Conservation (phyloP, 257 asterid species). For the Verbena officinalis region DNA sequence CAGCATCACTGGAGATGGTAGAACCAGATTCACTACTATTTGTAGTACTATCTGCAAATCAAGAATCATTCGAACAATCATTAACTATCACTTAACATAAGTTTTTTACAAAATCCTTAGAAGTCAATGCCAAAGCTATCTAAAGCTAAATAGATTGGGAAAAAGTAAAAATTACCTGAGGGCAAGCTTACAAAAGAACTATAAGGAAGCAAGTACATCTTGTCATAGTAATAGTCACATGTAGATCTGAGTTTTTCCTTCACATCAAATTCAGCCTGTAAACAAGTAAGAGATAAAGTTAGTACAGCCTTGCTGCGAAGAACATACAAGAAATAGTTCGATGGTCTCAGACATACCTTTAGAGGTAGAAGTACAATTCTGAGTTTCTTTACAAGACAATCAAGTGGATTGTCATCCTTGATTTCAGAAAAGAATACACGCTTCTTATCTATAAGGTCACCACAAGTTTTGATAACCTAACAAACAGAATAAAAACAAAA, state of each 20-base stretch:
- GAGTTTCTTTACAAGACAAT: slow-evolving; percentile 55
- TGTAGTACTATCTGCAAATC: slow-evolving; percentile 40
- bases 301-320: not conserved
- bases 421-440: slow-evolving; percentile 71
- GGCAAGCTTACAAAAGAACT: slow-evolving; percentile 56
- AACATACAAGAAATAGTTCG: not conserved
- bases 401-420: slow-evolving; percentile 68
- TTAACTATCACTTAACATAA: not conserved
- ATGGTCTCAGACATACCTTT: slow-evolving; percentile 41
- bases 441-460: slow-evolving; percentile 41
- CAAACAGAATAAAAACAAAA: slow-evolving; percentile 7
- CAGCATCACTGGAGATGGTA: slow-evolving; percentile 60
- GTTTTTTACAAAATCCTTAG: not conserved
- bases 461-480: slow-evolving; percentile 55
- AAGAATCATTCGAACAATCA: not conserved
- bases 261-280: slow-evolving; percentile 39
- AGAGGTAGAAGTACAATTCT: slow-evolving; percentile 39
- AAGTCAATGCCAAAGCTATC: not conserved
- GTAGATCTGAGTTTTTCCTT: slow-evolving; percentile 25
- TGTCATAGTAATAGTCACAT: slow-evolving; percentile 63
- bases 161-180: slow-evolving; percentile 40
- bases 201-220: slow-evolving; percentile 65
- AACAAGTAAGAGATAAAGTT: not conserved
- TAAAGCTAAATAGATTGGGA: not conserved
- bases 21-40: slow-evolving; percentile 54